phyloP scores from a whole-genome alignment of 2,329 filamentous ascomycete genomes.

The Nothomitra cinnamomea region DNA sequence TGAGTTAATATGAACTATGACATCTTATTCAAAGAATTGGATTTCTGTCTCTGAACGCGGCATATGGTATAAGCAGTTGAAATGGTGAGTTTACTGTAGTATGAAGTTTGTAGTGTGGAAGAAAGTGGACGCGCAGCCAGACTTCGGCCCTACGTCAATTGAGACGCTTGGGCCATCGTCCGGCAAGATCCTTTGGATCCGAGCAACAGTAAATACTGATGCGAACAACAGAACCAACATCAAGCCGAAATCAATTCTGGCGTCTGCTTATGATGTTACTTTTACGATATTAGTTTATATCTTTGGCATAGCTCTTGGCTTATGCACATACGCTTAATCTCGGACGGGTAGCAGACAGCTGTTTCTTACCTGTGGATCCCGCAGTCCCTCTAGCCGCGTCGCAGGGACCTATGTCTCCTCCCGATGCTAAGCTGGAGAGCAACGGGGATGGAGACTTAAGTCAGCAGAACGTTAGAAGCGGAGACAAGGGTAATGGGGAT shows the following conservation, averaged over 20 bases:
- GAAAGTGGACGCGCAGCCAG: too few species aligned
- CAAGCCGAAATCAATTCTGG: background rate
- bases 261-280: background rate
- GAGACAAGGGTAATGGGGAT: background rate
- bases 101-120: too few species aligned
- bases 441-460: background rate
- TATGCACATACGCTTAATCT: background rate
- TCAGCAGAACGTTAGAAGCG: background rate
- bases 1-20: too few species aligned
- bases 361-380: background rate
- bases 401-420: constrained; percentile 9
- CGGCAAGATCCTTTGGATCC: too few species aligned
- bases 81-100: background rate
- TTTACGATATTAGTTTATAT: background rate
- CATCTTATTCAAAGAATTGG: too few species aligned
- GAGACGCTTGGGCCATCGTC: too few species aligned
- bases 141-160: too few species aligned
- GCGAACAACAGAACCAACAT: background rate
- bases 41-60: too few species aligned
- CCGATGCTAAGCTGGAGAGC: background rate
- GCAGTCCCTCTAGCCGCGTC: background rate
- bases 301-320: background rate
- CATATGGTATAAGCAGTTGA: too few species aligned
- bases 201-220: too few species aligned
- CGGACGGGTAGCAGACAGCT: background rate